A percentile compares a stretch with the other conserved stretches of the same genome.
phyloP scores from a whole-genome alignment of 2,329 filamentous ascomycete species.

The Ophiostoma quercus region DNA sequence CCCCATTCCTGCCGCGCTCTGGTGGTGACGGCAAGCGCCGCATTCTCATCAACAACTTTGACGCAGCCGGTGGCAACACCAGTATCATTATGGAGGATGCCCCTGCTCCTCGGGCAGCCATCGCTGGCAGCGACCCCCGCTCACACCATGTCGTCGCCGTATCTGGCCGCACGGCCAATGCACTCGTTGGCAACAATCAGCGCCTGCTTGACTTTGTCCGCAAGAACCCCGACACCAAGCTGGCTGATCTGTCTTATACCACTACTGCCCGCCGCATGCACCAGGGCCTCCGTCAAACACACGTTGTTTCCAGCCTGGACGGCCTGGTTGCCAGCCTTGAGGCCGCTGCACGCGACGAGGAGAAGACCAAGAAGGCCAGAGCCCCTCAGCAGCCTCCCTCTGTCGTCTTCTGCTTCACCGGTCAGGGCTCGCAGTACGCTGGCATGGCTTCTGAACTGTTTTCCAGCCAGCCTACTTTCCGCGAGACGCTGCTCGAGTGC shows the following conservation, averaged over 20 bases:
- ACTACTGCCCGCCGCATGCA: constrained; percentile 62
- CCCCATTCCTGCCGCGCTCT: constrained; percentile 44
- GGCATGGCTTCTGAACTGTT: constrained; percentile 50
- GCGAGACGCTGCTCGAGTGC: constrained; percentile 52
- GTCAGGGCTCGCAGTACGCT: constrained; percentile 52
- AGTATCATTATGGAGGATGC: constrained; percentile 60
- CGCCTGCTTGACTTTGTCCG: constrained; percentile 51
- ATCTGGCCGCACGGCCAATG: constrained; percentile 50
- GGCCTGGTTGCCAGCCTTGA: constrained; percentile 1
- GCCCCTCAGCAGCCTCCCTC: constrained; percentile 42
- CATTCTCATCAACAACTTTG: constrained; percentile 63
- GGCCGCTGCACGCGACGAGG: background rate
- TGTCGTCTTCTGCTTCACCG: constrained; percentile 51
- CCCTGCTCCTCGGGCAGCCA: constrained; percentile 36
- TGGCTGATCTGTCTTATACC: constrained; percentile 59
- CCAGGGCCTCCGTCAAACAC: constrained; percentile 50
- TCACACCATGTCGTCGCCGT: constrained; percentile 53
- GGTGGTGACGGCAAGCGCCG: constrained; percentile 42
- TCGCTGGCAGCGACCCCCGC: constrained; percentile 43
- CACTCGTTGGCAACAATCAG: constrained; percentile 56
- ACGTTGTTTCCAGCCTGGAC: constrained; percentile 37
- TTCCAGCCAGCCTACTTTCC: constrained; percentile 44
- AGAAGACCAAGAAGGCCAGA: constrained; percentile 41
- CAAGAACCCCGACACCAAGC: constrained; percentile 45
- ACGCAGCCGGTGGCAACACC: constrained; percentile 62